Evolutionary conservation across 768 basidiomycete genomes (phyloP), one percentile per base, ranked within the genome.

Genomic region (Russula earlei): DNA sequence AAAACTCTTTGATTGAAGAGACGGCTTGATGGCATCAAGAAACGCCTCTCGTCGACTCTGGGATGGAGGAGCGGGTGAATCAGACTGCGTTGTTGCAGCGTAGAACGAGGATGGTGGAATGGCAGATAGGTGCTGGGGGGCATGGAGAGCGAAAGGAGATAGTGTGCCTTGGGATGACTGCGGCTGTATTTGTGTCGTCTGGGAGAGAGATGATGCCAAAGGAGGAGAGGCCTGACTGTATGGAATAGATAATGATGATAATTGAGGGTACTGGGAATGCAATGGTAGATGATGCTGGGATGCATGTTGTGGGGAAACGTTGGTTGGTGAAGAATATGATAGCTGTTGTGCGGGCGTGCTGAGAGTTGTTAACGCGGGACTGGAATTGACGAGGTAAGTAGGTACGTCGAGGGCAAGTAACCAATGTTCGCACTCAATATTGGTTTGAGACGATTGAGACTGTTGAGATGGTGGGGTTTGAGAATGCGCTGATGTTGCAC

Each of bases 61-160:
- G 4, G 57, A 58, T 3, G 52, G 57, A 31, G 52, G 48, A 12
- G 74, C 73, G 15, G 76, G 72, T 11, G 67, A 65, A 34, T 70
- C 67, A 6, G 70, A 66, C 17, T 69, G 52, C 10, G 57, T 5
- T 49, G 47, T 61, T 40, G 71, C 22, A 17, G 31, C 15, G 65
- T 70, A 80, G 68, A 71, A 79, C 61, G 62, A 73, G 55, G 67
- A 70, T n/a, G 73, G 62, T 2, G 62, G 48, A 25, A 63, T 58
- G 29, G 63, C 15, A 24, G 60, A 68, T 55, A 70, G 60, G n/a
- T 54, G 44, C 51, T 69, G 74, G 2, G 83, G 77, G 6, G 81
- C 74, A 64, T 85, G 84, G 37, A 89, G 75, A 44, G 79, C 80
- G 62, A 83, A 83, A 9, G 85, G 86, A 2, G 85, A 81, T 34